Conservation (phyloP, 106 monocot species). For the Ottelia alismoides region DNA sequence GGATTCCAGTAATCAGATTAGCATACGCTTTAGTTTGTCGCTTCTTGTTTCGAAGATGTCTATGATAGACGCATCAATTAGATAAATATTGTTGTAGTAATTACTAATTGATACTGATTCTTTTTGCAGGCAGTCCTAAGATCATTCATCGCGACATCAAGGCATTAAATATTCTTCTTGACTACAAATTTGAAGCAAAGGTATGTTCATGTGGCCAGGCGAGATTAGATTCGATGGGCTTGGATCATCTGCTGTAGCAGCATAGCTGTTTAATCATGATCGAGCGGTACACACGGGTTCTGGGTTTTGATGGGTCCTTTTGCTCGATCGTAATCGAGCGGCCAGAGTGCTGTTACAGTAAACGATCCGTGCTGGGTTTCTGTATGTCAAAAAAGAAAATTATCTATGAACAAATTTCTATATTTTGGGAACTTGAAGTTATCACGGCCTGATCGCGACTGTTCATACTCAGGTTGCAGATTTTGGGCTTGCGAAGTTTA, state of each 20-base stretch:
- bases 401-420: not conserved
- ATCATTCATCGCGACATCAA: slow-evolving; percentile 95
- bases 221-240: too few species aligned
- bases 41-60: not conserved
- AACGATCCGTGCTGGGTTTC: too few species aligned
- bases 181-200: slow-evolving; percentile 79
- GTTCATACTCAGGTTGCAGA: slow-evolving; percentile 67
- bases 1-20: not conserved
- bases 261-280: too few species aligned
- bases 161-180: slow-evolving; percentile 86
- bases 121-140: slow-evolving; percentile 62
- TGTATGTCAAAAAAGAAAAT: not conserved
- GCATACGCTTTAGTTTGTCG: not conserved
- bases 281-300: too few species aligned
- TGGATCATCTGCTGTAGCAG: too few species aligned
- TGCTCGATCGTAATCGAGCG: too few species aligned
- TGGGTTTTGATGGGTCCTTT: too few species aligned
- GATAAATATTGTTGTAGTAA: not conserved
- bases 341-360: too few species aligned
- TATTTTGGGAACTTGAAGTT: too few species aligned
- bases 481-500: slow-evolving; percentile 90
- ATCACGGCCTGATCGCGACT: not conserved
- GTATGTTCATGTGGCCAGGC: slow-evolving; percentile 12
- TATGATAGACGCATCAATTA: not conserved
- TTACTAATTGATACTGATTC: too few species aligned